Evolutionary conservation across 345 rosid species (phyloP).

Genomic region (Boechera retrofracta): DNA sequence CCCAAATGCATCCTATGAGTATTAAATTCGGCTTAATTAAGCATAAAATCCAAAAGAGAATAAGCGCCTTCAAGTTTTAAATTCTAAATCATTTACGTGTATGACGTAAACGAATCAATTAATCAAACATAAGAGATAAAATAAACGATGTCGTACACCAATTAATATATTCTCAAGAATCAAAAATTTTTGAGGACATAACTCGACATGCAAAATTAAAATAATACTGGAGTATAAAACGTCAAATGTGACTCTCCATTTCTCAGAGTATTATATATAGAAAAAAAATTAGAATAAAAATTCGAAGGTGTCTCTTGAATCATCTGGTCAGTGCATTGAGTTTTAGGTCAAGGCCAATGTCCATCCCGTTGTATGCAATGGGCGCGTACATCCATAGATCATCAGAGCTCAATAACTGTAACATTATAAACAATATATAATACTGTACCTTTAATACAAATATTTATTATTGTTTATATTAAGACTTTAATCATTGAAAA

Average conservation of each 20-base stretch:
- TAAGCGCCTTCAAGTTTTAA: neutral
- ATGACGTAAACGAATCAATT: neutral
- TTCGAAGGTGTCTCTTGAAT: slow-evolving; percentile 4
- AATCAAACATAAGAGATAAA: neutral
- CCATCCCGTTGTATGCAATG: slow-evolving; percentile 79
- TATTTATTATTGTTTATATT: neutral
- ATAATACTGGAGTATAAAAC: neutral
- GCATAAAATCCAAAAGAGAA: neutral
- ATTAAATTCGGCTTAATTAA: neutral
- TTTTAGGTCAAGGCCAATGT: slow-evolving; percentile 64
- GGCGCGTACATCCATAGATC: slow-evolving; percentile 93
- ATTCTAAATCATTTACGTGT: neutral
- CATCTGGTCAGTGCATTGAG: slow-evolving; percentile 32
- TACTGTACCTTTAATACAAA: neutral
- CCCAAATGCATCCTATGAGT: neutral
- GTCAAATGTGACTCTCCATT: slow-evolving; percentile 27
- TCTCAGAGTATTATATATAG: neutral
- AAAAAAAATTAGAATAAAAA: neutral
- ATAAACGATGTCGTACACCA: slow-evolving; percentile 5
- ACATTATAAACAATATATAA: neutral
- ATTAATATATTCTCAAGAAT: slow-evolving; percentile 9
- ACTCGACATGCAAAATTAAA: slow-evolving; percentile 17
- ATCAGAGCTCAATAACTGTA: slow-evolving; percentile 80
- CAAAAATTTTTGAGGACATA: slow-evolving; percentile 9
- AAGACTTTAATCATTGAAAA: slow-evolving; percentile 14